A percentile compares a stretch with the other conserved stretches of the same genome.
Conservation (phyloP, 495 filamentous ascomycete genomes). For the Penicillium robsamsonii region DNA sequence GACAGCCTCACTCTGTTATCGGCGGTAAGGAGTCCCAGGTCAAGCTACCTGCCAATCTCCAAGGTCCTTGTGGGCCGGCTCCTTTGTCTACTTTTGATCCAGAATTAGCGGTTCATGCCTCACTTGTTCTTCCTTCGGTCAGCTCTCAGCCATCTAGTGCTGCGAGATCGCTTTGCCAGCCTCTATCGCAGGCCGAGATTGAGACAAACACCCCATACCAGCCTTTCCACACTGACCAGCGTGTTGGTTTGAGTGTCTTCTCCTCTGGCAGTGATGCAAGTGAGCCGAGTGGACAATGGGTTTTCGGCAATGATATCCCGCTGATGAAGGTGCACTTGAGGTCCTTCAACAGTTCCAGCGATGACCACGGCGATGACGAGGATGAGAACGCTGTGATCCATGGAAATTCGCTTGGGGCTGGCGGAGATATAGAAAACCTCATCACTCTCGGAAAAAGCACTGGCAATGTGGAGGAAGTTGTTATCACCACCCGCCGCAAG, state of each 20-base stretch:
- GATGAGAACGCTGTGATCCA: constrained; percentile 40
- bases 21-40: constrained; percentile 63
- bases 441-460: constrained; percentile 55
- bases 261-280: constrained; percentile 22
- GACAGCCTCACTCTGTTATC: constrained; percentile 51
- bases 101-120: constrained; percentile 29
- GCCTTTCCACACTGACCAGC: constrained; percentile 83
- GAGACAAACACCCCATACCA: constrained; percentile 89
- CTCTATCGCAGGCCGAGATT: constrained; percentile 82
- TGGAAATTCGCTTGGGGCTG: constrained; percentile 36
- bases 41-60: constrained; percentile 51
- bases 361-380: constrained; percentile 51
- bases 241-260: constrained; percentile 69
- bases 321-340: constrained; percentile 62
- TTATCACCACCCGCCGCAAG: constrained; percentile 74
- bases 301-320: constrained; percentile 65
- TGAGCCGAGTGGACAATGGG: constrained; percentile 53
- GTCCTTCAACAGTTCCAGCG: constrained; percentile 43
- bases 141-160: constrained; percentile 30
- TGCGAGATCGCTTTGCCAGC: constrained; percentile 42
- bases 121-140: constrained; percentile 36
- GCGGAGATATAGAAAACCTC: constrained; percentile 51
- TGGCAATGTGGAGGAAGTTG: constrained; percentile 73
- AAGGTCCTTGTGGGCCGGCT: constrained; percentile 38
- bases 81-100: constrained; percentile 31